Base-by-base conservation (phyloP, 1,139 yeast genomes). In the Zygoascus hellenicus region DNA sequence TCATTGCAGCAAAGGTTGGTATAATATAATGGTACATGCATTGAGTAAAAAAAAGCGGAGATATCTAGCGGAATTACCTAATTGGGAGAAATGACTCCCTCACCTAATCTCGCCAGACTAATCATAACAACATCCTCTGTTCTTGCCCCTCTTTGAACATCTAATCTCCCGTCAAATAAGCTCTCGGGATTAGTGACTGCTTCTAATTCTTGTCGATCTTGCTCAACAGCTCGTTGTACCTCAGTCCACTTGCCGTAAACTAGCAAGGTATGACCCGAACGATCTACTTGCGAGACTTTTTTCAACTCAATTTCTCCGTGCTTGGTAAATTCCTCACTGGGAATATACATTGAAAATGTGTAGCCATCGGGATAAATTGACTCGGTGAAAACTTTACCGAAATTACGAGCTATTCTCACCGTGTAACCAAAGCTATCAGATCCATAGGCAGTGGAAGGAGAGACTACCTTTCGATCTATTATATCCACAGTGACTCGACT, bases 401-500 rank as follows among this genome's bases (percentile, higher is more conserved):
- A 81, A 9, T 69, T 63, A 44, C 71, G 70, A 2, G 85, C 86
- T 14, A 83, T 67, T 49, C 97, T 71, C 2, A 89, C 90, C 51
- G 75, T 78, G 64, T 84, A 89, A 0, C 95, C 96, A 64, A 81
- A 85, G 3, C 70, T 49, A 5, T 50, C 51, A 0, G 55, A 32
- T 28, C 51, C 55, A 60, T 86, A 87, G 0, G 95, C 95, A 44
- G 77, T 79, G 14, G 68, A 56, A 3, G 95, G 89, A 1, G 90
- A 77, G 0, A 86, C 94, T 6, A 87, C 77, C 48, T 75, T 76
- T 48, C 74, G 75, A 29, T 76, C 76, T 47, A 77, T 71, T 29
- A 78, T 59, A 59, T 89, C 89, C 1, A 89, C 88, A 0, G 95
- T 86, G 5, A 89, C 96, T 54, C 96, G 69, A 5, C 84, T 86